Conservation (phyloP, 2,329 filamentous ascomycete species). For the Fusarium sp. region DNA sequence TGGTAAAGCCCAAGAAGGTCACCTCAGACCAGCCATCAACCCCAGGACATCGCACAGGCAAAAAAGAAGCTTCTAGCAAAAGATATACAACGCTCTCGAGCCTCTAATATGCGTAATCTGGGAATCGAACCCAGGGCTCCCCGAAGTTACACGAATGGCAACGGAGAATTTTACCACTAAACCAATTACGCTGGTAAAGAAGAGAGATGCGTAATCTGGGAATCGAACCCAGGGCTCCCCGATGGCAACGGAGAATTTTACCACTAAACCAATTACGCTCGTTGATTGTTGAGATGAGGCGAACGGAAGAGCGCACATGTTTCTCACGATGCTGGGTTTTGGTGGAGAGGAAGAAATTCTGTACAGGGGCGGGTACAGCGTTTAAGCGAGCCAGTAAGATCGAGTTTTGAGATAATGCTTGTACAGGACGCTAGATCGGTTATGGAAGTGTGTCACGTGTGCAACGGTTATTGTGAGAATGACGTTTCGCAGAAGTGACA, state of each 20-base stretch:
- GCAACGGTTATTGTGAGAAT: not conserved
- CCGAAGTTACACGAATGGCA: constrained; percentile 1
- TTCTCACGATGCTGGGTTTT: not conserved
- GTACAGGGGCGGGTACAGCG: not conserved
- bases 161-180: constrained; percentile 13
- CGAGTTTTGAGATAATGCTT: fast-evolving
- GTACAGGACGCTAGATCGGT: not conserved
- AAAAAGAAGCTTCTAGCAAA: not conserved
- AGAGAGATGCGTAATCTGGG: constrained; percentile 19
- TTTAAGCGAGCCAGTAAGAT: not conserved
- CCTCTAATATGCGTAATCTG: not conserved
- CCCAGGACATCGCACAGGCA: not conserved
- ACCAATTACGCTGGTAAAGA: constrained; percentile 14
- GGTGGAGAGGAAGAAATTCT: constrained; percentile 2
- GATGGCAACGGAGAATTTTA: constrained; percentile 35
- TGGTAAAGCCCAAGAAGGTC: not conserved
- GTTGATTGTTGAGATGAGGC: not conserved
- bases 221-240: constrained; percentile 34
- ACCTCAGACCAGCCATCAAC: not conserved
- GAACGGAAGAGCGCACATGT: not conserved
- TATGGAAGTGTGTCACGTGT: not conserved
- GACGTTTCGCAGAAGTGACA: not conserved
- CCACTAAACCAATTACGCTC: constrained; percentile 18
- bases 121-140: constrained; percentile 11
- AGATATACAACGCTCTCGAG: not conserved